Evolutionary conservation across 73 alveolate species (phyloP).

Genomic region (Uronychia setigera): DNA sequence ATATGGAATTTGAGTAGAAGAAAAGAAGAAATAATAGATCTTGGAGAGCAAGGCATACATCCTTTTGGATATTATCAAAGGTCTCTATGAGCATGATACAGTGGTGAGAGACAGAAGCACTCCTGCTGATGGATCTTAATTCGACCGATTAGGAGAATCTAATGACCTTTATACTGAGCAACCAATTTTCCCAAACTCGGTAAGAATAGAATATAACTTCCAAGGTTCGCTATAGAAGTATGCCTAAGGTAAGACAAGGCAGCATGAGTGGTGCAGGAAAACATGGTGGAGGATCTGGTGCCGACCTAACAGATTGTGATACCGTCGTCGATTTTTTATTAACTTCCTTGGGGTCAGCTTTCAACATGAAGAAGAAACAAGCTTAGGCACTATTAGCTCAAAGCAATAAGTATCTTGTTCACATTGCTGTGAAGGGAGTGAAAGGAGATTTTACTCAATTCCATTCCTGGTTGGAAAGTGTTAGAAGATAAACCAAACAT

Average conservation of each 20-base stretch:
- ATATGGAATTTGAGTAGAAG: not conserved
- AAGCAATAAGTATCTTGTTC: slow-evolving; percentile 91
- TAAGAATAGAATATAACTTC: not conserved
- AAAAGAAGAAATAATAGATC: not conserved
- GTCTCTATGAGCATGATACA: not conserved
- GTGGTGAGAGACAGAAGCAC: not conserved
- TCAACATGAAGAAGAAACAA: slow-evolving; percentile 86
- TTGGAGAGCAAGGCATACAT: not conserved
- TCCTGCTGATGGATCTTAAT: not conserved
- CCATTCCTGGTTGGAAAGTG: slow-evolving; percentile 64
- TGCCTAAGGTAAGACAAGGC: not conserved
- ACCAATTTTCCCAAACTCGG: not conserved
- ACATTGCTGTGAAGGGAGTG: slow-evolving; percentile 93
- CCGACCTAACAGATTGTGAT: slow-evolving; percentile 16
- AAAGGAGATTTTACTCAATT: slow-evolving; percentile 82
- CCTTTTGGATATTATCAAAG: not conserved
- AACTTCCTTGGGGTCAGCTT: slow-evolving; percentile 77
- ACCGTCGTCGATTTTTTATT: slow-evolving; percentile 83
- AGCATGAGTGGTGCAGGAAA: not conserved
- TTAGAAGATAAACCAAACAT: slow-evolving; percentile 56
- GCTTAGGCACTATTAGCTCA: slow-evolving; percentile 91
- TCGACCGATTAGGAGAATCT: not conserved
- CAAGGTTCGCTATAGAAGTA: not conserved
- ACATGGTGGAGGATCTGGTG: not conserved
- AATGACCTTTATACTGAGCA: not conserved